Base-by-base conservation (phyloP, 2,329 filamentous ascomycete species). In the Botrytis byssoidea region DNA sequence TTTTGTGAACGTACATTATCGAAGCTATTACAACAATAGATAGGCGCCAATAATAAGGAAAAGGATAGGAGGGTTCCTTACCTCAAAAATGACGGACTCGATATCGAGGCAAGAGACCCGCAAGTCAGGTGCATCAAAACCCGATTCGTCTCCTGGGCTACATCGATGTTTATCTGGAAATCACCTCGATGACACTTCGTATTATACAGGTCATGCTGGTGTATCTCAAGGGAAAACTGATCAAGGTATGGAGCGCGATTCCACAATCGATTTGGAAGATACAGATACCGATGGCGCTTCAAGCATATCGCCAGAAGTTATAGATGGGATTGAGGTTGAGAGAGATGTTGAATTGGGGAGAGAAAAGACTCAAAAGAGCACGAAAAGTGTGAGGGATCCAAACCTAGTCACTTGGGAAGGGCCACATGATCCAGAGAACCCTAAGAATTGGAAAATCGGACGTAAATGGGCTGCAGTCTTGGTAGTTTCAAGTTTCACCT, bases 401-500 rank as follows among this genome's bases (percentile, higher is more conserved):
- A 78, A 80, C 73, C 42, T 80, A 18, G 78, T 80, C 16, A 71
- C 63, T 7, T 80, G 79, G 79, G 73, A 77, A 60, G 77, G 78
- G 32, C 74, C 74, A 32, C 70, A 78, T 8, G 79, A 80, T 68
- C 74, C 76, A 20, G 72, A 73, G 18, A 80, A 80, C 64, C 79
- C 79, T 7, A 79, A 79, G 71, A 79, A 80, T 70, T 80, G 78
- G 79, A 63, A 69, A 6, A 72, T 71, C 12, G 61, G 68, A 29
- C 69, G 73, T 16, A 88, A 87, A 78, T 88, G 86, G 86, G 81
- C 82, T 0, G 84, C 85, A 1, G 88, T 86, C 4, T 78, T 85
- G 66, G 83, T 86, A 5, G 81, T 78, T 77, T 73, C 51, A 0
- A 83, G 83, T 4, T 85, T 84, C 0, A 85, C 85, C 12, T 87